A percentile compares a stretch with the other conserved stretches of the same genome.
These are phyloP conservation scores for Kazachstania taianensis DNA, from an alignment of 805 yeast genomes.

Conservation along the genomic window DNA sequence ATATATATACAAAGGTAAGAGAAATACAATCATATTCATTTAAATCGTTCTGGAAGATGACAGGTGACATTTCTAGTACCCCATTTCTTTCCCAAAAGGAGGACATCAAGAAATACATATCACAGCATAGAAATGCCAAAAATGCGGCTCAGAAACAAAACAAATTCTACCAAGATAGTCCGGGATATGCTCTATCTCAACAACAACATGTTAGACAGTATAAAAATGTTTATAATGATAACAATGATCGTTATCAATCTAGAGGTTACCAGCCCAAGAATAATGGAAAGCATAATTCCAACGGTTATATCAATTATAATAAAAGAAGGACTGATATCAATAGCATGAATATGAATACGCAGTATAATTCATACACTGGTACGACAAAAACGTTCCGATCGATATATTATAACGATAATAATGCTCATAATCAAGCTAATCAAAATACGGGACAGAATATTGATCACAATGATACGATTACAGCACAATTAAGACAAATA, in stretches of 20 bases:
- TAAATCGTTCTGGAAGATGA: too few relatives aligned
- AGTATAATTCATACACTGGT: too few relatives aligned
- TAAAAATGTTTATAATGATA: constrained; percentile 1
- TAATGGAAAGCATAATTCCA: constrained; percentile 4
- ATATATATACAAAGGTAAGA: too few relatives aligned
- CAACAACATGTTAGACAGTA: background rate
- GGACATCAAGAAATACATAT: constrained; percentile 26
- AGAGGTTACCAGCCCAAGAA: too few relatives aligned
- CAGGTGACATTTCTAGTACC: constrained; percentile 15
- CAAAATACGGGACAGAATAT: background rate
- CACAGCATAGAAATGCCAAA: constrained; percentile 17
- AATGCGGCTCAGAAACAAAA: background rate
- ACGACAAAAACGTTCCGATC: constrained; percentile 1
- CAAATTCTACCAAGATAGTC: background rate
- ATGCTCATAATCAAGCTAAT: background rate
- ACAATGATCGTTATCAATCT: constrained; percentile 4
- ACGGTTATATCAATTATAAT: constrained; percentile 7
- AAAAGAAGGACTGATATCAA: constrained; percentile 6
- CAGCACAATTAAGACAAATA: constrained; percentile 17
- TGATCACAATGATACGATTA: constrained; percentile 3
- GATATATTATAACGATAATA: too few relatives aligned
- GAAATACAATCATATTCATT: too few relatives aligned
- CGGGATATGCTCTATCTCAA: too few relatives aligned
- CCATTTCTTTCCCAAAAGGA: constrained; percentile 29
- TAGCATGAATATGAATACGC: constrained; percentile 4